phyloP scores from a whole-genome alignment of 768 basidiomycete species.

The Rhodosporidiobolus odoratus region DNA sequence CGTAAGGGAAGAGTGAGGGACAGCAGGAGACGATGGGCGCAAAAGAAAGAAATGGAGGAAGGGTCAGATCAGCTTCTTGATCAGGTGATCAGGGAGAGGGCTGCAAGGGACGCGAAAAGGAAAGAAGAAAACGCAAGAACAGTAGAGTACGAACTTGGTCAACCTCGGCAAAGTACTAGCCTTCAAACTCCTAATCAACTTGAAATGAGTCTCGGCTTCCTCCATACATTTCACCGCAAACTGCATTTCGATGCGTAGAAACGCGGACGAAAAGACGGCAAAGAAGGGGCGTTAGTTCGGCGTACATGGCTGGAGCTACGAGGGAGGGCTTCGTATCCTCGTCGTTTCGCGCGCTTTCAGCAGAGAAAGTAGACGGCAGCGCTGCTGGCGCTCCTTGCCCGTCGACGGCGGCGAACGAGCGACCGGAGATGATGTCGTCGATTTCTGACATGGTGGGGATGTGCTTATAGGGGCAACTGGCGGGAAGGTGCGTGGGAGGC shows the following conservation, averaged over 20 bases:
- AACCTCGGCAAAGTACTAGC: conserved; percentile 66
- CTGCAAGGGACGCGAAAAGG: not conserved
- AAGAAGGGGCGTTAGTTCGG: not conserved
- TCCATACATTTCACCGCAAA: conserved; percentile 95
- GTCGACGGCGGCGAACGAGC: conserved; percentile 1
- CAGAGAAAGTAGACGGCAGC: conserved; percentile 18
- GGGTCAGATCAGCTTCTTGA: too few species aligned
- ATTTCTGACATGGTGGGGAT: conserved; percentile 15
- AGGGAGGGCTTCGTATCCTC: conserved; percentile 2
- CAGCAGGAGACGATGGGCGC: not conserved
- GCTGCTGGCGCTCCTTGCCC: not conserved
- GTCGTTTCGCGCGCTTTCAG: conserved; percentile 33
- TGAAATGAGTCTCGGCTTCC: conserved; percentile 98
- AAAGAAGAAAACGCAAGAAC: not conserved
- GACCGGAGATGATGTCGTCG: conserved; percentile 31
- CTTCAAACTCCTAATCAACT: conserved; percentile 71
- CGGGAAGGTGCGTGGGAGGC: too few species aligned
- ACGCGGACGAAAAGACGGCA: not conserved
- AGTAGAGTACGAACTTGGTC: conserved; percentile 59
- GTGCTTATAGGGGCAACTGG: too few species aligned
- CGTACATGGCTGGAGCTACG: not conserved
- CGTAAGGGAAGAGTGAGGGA: not conserved
- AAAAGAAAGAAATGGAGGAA: not conserved
- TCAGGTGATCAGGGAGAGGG: too few species aligned
- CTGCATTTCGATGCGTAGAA: conserved; percentile 88